phyloP scores from a whole-genome alignment of 1,139 yeast genomes.

The Geotrichum cucujoidarum region DNA sequence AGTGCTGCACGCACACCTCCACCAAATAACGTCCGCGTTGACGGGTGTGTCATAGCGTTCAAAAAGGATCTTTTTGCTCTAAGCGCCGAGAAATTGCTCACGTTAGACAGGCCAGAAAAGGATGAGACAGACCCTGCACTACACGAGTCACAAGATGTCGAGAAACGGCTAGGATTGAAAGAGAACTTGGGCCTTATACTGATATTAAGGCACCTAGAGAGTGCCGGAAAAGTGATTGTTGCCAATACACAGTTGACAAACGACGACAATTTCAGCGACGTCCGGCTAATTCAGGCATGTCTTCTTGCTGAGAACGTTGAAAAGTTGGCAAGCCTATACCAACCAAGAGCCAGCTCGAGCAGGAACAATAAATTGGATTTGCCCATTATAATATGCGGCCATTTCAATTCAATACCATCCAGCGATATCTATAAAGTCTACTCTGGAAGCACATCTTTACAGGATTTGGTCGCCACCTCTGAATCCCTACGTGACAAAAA shows the following conservation, averaged over 20 bases:
- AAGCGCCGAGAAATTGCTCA: background rate
- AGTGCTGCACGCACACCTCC: background rate
- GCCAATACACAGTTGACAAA: slow-evolving; percentile 76
- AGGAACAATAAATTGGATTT: background rate
- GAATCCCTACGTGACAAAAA: background rate
- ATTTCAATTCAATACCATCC: slow-evolving; percentile 6
- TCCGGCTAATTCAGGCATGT: slow-evolving; percentile 43
- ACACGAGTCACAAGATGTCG: background rate
- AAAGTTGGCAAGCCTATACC: background rate
- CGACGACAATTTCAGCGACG: slow-evolving; percentile 97
- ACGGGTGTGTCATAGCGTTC: slow-evolving; percentile 3
- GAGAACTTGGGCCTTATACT: slow-evolving; percentile 1
- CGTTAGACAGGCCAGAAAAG: background rate
- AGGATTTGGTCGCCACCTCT: background rate
- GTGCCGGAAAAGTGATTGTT: background rate
- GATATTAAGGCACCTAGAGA: background rate
- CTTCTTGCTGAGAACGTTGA: slow-evolving; percentile 1
- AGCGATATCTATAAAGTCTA: slow-evolving; percentile 5
- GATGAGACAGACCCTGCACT: background rate
- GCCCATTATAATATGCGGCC: slow-evolving; percentile 9
- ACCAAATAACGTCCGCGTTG: background rate
- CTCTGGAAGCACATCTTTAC: background rate
- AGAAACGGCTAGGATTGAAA: background rate
- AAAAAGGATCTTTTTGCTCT: background rate
- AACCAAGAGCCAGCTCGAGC: background rate